phyloP scores from a whole-genome alignment of 441 rosid genomes.

The Euphorbia schlechtendalii region DNA sequence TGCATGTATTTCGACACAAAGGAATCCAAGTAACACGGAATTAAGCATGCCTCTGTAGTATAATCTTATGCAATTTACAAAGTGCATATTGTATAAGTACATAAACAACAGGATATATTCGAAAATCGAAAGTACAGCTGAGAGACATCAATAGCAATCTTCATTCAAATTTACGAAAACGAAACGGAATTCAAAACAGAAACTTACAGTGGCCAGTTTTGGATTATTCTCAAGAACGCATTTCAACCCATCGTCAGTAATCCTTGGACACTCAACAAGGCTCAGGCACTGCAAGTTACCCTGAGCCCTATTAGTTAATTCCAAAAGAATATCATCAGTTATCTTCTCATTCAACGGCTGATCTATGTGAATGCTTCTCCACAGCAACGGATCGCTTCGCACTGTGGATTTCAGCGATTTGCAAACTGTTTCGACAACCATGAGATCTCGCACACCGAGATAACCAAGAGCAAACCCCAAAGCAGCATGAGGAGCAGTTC shows the following conservation, averaged over 20 bases:
- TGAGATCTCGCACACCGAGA: conserved; percentile 67
- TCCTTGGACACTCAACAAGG: conserved; percentile 66
- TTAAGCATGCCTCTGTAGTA: not conserved
- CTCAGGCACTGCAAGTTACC: conserved; percentile 73
- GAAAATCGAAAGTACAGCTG: too few relatives aligned
- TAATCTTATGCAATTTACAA: not conserved
- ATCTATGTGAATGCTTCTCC: conserved; percentile 67
- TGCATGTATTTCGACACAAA: too few relatives aligned
- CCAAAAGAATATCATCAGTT: conserved; percentile 65
- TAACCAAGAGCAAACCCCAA: conserved; percentile 50
- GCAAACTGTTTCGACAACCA: conserved; percentile 54
- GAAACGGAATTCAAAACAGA: not conserved
- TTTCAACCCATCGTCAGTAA: conserved; percentile 66
- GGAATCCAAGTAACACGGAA: not conserved
- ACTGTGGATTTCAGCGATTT: conserved; percentile 42
- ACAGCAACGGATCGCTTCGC: conserved; percentile 53
- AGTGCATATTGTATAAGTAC: not conserved
- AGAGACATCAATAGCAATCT: not conserved
- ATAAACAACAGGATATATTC: not conserved
- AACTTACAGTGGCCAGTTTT: conserved; percentile 55
- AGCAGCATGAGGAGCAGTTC: conserved; percentile 43
- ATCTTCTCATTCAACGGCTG: conserved; percentile 76
- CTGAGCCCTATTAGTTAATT: conserved; percentile 60
- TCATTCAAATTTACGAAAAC: not conserved
- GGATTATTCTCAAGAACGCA: conserved; percentile 57